Evolutionary conservation across 73 alveolate genomes (phyloP).

Genomic region (Tetrahymena malaccensis): DNA sequence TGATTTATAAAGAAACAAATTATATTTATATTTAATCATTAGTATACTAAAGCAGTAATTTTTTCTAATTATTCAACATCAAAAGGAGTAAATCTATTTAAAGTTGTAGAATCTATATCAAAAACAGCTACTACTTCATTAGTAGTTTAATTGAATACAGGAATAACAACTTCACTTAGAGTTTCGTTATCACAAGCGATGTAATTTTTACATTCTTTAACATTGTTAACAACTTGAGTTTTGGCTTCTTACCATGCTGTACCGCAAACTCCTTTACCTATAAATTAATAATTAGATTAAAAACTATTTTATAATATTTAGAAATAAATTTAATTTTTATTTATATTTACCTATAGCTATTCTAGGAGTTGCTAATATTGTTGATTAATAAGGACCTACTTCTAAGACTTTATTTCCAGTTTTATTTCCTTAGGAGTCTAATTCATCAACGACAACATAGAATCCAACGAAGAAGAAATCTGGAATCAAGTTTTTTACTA

Average conservation of each 20-base stretch:
- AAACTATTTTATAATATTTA: too few relatives aligned
- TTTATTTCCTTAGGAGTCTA: not conserved
- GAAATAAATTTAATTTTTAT: not conserved
- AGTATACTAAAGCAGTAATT: not conserved
- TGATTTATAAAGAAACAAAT: not conserved
- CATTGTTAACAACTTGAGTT: conserved; percentile 17
- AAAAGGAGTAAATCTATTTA: not conserved
- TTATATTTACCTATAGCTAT: not conserved
- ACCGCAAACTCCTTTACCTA: conserved; percentile 30
- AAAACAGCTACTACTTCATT: conserved; percentile 41
- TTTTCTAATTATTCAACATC: not conserved
- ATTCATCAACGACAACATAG: conserved; percentile 8
- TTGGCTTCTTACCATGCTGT: conserved; percentile 22
- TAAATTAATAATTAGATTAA: not conserved
- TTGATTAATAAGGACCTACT: conserved; percentile 26
- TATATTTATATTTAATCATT: not conserved
- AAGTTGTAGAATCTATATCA: conserved; percentile 33
- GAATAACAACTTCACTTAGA: conserved; percentile 40
- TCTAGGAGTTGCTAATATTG: conserved; percentile 31
- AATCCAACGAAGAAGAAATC: conserved; percentile 31
- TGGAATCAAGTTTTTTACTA: not conserved
- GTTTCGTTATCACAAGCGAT: conserved; percentile 49
- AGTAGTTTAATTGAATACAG: conserved; percentile 9
- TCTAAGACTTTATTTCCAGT: conserved; percentile 3
- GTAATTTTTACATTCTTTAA: conserved; percentile 20